phyloP scores from a whole-genome alignment of 768 basidiomycete genomes.

The Collybia sordida region DNA sequence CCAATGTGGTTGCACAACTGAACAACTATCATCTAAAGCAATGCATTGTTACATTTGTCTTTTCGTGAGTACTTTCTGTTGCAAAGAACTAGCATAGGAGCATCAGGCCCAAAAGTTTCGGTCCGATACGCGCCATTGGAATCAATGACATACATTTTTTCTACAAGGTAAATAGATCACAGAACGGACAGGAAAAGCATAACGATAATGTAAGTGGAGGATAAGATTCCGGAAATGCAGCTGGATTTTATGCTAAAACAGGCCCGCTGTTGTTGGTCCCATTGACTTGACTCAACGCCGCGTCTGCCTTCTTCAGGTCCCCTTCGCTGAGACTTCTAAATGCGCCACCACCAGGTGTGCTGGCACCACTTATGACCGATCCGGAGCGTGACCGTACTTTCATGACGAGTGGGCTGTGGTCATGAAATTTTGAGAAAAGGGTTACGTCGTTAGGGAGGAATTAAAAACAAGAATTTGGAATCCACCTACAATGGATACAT shows the following conservation, averaged over 20 bases:
- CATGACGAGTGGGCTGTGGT: constrained; percentile 77
- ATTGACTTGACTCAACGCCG: constrained; percentile 66
- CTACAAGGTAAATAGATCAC: too few relatives aligned
- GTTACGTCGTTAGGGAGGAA: constrained; percentile 6
- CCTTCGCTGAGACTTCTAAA: constrained; percentile 83
- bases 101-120: too few relatives aligned
- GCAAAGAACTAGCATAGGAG: too few relatives aligned
- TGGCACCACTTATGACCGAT: constrained; percentile 67
- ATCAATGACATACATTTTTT: too few relatives aligned
- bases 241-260: not conserved
- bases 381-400: constrained; percentile 83
- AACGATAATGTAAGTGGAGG: too few relatives aligned
- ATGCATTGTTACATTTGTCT: too few relatives aligned
- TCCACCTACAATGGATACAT: constrained; percentile 80
- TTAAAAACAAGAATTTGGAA: constrained; percentile 9
- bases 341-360: constrained; percentile 84
- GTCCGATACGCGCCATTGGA: too few relatives aligned
- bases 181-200: too few relatives aligned
- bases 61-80: too few relatives aligned
- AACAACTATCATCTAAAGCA: too few relatives aligned
- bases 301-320: constrained; percentile 86
- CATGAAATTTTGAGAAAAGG: not conserved
- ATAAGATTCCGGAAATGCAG: not conserved
- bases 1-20: too few relatives aligned
- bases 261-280: not conserved